Conservation (phyloP, 2,329 filamentous ascomycete species). For the Diaporthe velutina region DNA sequence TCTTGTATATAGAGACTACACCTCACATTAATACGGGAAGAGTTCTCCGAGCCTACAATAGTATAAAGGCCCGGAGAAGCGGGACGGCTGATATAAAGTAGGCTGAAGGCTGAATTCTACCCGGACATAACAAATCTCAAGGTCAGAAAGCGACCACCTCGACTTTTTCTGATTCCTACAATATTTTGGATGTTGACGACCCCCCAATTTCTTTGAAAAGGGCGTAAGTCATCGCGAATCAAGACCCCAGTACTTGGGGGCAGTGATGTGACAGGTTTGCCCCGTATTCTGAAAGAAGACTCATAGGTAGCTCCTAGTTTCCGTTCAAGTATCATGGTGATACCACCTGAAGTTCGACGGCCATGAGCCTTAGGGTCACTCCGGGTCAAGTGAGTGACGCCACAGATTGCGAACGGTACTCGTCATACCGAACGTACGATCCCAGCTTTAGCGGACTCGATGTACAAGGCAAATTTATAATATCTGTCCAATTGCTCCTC, state of each 20-base stretch:
- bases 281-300: no score
- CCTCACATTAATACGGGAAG: constrained; percentile 26
- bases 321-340: background rate
- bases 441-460: background rate
- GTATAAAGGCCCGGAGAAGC: background rate
- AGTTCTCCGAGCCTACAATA: background rate
- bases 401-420: background rate
- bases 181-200: background rate
- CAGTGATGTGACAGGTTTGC: background rate
- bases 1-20: constrained; percentile 38
- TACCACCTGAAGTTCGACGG: no score
- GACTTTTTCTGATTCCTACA: no score
- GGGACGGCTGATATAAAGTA: background rate
- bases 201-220: background rate
- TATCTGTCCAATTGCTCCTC: background rate
- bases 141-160: background rate
- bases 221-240: background rate
- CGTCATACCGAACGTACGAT: background rate
- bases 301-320: background rate
- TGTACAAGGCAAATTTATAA: background rate
- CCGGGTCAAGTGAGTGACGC: no score
- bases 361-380: background rate
- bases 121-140: background rate
- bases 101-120: background rate
- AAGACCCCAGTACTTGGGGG: background rate